Conservation (phyloP, 1,284 basidiomycete species). For the Papiliotrema fonsecae region DNA sequence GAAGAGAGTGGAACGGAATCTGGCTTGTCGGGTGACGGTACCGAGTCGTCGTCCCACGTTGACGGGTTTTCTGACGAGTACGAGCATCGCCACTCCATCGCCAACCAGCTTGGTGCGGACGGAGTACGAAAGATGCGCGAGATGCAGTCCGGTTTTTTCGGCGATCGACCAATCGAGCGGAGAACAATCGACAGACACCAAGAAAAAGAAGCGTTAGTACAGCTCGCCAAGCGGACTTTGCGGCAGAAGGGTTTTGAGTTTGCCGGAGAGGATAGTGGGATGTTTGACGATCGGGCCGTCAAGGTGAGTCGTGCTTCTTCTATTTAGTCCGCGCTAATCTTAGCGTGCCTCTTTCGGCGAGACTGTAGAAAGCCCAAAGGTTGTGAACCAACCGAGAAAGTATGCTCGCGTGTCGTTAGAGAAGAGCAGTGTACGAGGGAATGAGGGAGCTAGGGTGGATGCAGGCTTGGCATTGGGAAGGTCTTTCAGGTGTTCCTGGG, state of each 20-base stretch:
- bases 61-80: no score
- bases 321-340: slow-evolving; percentile 8
- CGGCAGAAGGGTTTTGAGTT: slow-evolving; percentile 49
- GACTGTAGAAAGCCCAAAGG: slow-evolving; percentile 57
- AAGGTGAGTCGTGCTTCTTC: slow-evolving; percentile 50
- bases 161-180: slow-evolving; percentile 41
- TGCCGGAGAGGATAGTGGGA: slow-evolving; percentile 71
- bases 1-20: slow-evolving; percentile 14
- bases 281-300: slow-evolving; percentile 58
- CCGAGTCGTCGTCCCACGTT: slow-evolving; percentile 8
- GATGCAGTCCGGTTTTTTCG: slow-evolving; percentile 83
- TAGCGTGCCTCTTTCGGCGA: slow-evolving; percentile 75
- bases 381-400: slow-evolving; percentile 49
- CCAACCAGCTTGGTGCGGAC: slow-evolving; percentile 59
- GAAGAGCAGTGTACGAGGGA: slow-evolving; percentile 46
- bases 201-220: not conserved
- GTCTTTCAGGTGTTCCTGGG: slow-evolving; percentile 88
- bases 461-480: slow-evolving; percentile 79
- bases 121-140: slow-evolving; percentile 73
- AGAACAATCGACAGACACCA: not conserved
- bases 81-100: slow-evolving; percentile 23
- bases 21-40: slow-evolving; percentile 11
- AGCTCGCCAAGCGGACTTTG: slow-evolving; percentile 10
- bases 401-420: slow-evolving; percentile 33
- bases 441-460: slow-evolving; percentile 67